Evolutionary conservation across 306 rosid genomes (phyloP).

Genomic region (Cucurbita argyrosperma): DNA sequence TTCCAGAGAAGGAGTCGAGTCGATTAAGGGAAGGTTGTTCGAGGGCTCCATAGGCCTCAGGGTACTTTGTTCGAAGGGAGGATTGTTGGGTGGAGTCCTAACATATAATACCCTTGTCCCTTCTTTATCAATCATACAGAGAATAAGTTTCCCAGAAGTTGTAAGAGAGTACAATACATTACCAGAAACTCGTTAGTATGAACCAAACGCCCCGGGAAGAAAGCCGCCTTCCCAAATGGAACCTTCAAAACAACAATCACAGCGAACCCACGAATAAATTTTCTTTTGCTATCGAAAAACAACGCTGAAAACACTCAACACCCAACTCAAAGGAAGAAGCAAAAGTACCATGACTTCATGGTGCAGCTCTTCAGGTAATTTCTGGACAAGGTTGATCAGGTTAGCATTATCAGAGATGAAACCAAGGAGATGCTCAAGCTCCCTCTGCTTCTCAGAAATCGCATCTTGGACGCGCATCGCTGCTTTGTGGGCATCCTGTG

Average conservation of each 20-base stretch:
- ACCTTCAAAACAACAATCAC: constrained; percentile 26
- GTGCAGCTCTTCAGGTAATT: constrained; percentile 66
- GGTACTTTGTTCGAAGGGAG: too few relatives aligned
- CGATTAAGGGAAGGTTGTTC: too few relatives aligned
- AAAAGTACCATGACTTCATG: constrained; percentile 58
- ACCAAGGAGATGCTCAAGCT: constrained; percentile 35
- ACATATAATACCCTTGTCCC: neutral
- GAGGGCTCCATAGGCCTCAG: too few relatives aligned
- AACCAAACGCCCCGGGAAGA: constrained; percentile 78
- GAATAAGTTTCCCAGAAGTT: neutral
- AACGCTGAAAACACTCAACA: neutral
- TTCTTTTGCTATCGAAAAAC: neutral
- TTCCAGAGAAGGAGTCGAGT: too few relatives aligned
- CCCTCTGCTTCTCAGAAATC: constrained; percentile 26
- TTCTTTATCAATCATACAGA: neutral
- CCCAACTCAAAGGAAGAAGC: neutral
- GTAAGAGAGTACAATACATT: neutral
- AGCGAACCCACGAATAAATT: neutral
- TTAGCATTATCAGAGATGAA: constrained; percentile 50
- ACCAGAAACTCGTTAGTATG: constrained; percentile 91
- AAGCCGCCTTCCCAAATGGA: constrained; percentile 91
- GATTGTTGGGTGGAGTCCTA: too few relatives aligned
- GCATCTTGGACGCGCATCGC: constrained; percentile 37
- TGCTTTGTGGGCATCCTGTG: constrained; percentile 52
- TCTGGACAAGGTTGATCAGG: constrained; percentile 56